Base-by-base conservation (phyloP, 1,284 basidiomycete genomes). In the Papiliotrema laurentii region DNA sequence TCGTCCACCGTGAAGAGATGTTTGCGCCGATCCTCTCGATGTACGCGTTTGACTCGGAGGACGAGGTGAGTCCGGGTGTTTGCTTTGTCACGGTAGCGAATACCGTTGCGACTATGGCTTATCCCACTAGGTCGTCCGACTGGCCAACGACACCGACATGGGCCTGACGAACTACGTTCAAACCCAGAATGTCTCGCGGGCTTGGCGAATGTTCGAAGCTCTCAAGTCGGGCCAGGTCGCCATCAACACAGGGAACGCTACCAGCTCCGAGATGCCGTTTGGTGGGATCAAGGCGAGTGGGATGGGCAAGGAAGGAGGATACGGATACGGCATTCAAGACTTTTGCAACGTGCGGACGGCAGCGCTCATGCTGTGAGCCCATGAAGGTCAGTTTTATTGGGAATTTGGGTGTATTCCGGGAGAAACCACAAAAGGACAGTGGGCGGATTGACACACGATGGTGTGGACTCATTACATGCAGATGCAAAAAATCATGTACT, bases 151-250 rank as follows among this genome's bases (percentile, higher is more conserved):
- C 58, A 80, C 85, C 0, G 81, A 86, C 26, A 82, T 87, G 38
- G 93, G 93, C 0, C 79, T 97, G 14, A 90, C 91, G 5, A 89
- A 89, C 46, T 93, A 93, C 69, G 89, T 94, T 76, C 94, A 81
- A 75, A 89, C 88, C 34, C 76, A 85, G 49, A 90, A 97, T 68
- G 78, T 94, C 6, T 84, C 85, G 1, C 78, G 91, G 25, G 85
- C 88, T 42, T 96, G 89, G 88, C 81, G 92, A 43, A 88, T 94
- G n/a, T 89, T 89, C 21, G 92, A 94, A 75, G 84, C 80, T 54
- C 78, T 97, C 43, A 88, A 97, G 73, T 89, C 92, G 5, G 93
- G 93, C 2, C 96, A 96, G 89, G 88, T 70, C 45, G 71, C 62
- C 13, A 55, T 61, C 53, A 93, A 93, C 73, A 89, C 87, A 1